Percentiles rank a stretch among this genome's conserved stretches.
These are phyloP conservation scores for Podospora fimiseda DNA, from an alignment of 495 filamentous ascomycete species.

Conservation along the genomic window DNA sequence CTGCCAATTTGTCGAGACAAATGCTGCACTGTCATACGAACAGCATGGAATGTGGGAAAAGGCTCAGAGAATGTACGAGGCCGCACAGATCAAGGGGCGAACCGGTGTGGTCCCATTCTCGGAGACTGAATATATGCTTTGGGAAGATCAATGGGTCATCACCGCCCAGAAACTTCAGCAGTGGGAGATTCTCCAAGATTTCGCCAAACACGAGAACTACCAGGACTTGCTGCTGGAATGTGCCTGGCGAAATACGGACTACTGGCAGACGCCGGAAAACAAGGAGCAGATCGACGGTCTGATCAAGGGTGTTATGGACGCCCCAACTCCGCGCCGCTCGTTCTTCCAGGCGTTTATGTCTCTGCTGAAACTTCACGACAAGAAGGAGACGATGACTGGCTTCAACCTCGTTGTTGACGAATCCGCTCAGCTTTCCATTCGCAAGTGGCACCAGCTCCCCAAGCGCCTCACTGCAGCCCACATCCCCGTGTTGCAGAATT, in stretches of 20 bases:
- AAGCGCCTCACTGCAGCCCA: constrained; percentile 91
- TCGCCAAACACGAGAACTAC: constrained; percentile 98
- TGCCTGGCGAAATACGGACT: constrained; percentile 88
- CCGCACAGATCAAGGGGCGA: constrained; percentile 91
- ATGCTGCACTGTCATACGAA: constrained; percentile 92
- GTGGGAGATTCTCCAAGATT: constrained; percentile 95
- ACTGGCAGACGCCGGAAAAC: constrained; percentile 78
- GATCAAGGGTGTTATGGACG: constrained; percentile 94
- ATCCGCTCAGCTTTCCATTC: constrained; percentile 89
- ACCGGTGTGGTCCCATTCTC: constrained; percentile 92
- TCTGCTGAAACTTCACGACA: constrained; percentile 83
- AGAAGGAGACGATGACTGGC: constrained; percentile 70
- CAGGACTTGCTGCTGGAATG: constrained; percentile 95
- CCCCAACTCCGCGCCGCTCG: constrained; percentile 82
- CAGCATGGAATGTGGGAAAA: constrained; percentile 99
- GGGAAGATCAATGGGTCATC: constrained; percentile 98
- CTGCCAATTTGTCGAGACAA: constrained; percentile 93
- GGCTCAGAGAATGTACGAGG: constrained; percentile 91
- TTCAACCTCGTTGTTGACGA: constrained; percentile 91
- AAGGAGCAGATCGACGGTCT: constrained; percentile 83
- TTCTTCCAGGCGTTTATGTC: constrained; percentile 99
- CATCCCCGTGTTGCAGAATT: constrained; percentile 90
- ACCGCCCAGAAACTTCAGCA: constrained; percentile 98
- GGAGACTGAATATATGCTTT: constrained; percentile 93
- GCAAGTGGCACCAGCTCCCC: constrained; percentile 97